Base-by-base conservation (phyloP, 1,284 basidiomycete genomes). In the Cutaneotrichosporon sp. region DNA sequence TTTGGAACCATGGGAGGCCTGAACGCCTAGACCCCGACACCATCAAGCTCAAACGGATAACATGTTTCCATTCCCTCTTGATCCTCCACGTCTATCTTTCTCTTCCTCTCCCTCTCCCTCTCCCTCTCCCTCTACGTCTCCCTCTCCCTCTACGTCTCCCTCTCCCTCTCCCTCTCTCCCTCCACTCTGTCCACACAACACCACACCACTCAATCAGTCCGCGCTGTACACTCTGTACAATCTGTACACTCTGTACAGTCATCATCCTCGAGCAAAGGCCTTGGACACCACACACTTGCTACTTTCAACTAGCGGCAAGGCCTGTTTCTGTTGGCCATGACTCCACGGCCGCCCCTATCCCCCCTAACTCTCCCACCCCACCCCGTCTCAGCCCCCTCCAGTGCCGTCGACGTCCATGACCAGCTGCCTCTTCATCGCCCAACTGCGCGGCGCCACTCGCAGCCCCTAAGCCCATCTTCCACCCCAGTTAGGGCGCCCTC, bases 41-140 rank as follows among this genome's bases (percentile, higher is more conserved):
- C 34, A 26, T 26, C 26, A 26, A 26, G 26, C 26, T 26, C 34
- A 42, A 13, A 13, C 40, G 40, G 14, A 42, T 13, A 42, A 42
- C 42, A 46, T 46, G 42, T 46, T 40, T 46, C 42, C 42, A 46
- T 46, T 46, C 42, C 42, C 42, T 36, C 34, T 36, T 36, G 34
- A 36, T 36, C 34, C 34, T 46, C 42, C 42, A 46, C 42, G 42
- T 46, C 40, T 6, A 42, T 13, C 40, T 18, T 16, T 6, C 40
- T 42, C 40, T 16, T 40, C 13, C 38, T 40, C 38, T 16, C 13
- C 16, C 38, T 14, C 16, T 14, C 40, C 5, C 5, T 42, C 40
- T n/a, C n/a, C 16, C 16, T 46, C 18, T n/a, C 5, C 42, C 16
- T n/a, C 2, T 18, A 13, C 16, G n/a, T 16, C 42, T 18, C n/a